Conservation (phyloP, 2,329 filamentous ascomycete species). For the Aspergillus novoparasiticus region DNA sequence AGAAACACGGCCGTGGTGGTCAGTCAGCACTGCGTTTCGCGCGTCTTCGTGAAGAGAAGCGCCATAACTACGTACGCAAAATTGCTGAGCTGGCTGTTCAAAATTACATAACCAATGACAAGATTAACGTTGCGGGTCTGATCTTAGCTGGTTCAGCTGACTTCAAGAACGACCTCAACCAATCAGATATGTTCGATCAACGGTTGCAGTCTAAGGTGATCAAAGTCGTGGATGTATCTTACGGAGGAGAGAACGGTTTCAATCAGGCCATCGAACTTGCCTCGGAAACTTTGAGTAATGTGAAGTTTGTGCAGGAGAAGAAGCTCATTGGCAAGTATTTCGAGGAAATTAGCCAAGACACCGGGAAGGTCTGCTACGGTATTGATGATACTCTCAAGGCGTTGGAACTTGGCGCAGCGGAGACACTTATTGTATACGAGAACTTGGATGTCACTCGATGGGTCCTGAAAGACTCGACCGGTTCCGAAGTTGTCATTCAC, state of each 20-base stretch:
- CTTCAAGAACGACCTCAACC: conserved; percentile 99
- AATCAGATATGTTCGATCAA: conserved; percentile 94
- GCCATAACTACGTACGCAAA: conserved; percentile 99
- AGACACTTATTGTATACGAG: conserved; percentile 94
- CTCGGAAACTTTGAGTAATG: conserved; percentile 93
- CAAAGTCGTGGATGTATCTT: conserved; percentile 98
- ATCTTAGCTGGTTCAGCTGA: conserved; percentile 96
- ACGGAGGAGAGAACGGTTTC: conserved; percentile 98
- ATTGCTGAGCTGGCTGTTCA: conserved; percentile 97
- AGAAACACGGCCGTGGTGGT: conserved; percentile 99
- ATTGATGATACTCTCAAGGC: conserved; percentile 97
- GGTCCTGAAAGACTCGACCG: conserved; percentile 78
- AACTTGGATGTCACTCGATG: conserved; percentile 94
- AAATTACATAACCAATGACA: conserved; percentile 98
- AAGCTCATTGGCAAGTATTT: conserved; percentile 99
- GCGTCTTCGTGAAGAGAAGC: conserved; percentile 98
- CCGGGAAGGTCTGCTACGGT: conserved; percentile 95
- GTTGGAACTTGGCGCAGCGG: conserved; percentile 89
- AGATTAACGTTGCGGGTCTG: conserved; percentile 94
- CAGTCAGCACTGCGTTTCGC: conserved; percentile 99
- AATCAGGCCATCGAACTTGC: conserved; percentile 98
- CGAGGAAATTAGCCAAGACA: conserved; percentile 97
- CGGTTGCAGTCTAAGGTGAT: conserved; percentile 94
- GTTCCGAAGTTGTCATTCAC: conserved; percentile 75
- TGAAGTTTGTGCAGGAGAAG: conserved; percentile 99